Evolutionary conservation across 495 filamentous ascomycete genomes (phyloP).

Genomic region (Melanomma pulvis-pyrius): DNA sequence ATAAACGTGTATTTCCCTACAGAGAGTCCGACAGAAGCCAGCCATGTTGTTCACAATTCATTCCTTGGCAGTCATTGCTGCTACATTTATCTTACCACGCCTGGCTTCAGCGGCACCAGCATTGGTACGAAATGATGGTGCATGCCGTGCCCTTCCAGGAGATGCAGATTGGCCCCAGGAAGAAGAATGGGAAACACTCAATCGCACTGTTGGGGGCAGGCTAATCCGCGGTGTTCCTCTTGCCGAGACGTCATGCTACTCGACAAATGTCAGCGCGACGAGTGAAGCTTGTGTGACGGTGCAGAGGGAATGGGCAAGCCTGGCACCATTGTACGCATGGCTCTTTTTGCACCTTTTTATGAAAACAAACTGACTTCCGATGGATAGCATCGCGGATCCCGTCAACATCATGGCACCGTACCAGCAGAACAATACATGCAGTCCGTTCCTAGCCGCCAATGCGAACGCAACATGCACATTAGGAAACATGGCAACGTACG

Average conservation of each 20-base stretch:
- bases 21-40: too few species aligned
- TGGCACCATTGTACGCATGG: background rate
- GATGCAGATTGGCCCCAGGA: constrained; percentile 8
- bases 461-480: constrained; percentile 55
- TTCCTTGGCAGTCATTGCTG: too few species aligned
- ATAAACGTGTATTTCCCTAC: too few species aligned
- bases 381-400: constrained; percentile 30
- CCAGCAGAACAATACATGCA: constrained; percentile 57
- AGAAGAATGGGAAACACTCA: constrained; percentile 5
- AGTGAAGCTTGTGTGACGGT: background rate
- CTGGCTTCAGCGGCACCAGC: too few species aligned
- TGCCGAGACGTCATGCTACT: background rate
- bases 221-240: constrained; percentile 7
- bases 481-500: constrained; percentile 61
- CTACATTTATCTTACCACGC: too few species aligned
- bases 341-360: background rate
- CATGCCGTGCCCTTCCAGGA: background rate
- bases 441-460: constrained; percentile 52
- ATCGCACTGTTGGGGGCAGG: constrained; percentile 3
- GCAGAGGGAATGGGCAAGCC: background rate
- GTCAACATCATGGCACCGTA: constrained; percentile 50
- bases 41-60: too few species aligned
- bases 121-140: too few species aligned
- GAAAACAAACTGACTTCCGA: background rate
- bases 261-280: background rate